Base-by-base conservation (phyloP, 768 basidiomycete genomes). In the Panaeolus papilionaceus region DNA sequence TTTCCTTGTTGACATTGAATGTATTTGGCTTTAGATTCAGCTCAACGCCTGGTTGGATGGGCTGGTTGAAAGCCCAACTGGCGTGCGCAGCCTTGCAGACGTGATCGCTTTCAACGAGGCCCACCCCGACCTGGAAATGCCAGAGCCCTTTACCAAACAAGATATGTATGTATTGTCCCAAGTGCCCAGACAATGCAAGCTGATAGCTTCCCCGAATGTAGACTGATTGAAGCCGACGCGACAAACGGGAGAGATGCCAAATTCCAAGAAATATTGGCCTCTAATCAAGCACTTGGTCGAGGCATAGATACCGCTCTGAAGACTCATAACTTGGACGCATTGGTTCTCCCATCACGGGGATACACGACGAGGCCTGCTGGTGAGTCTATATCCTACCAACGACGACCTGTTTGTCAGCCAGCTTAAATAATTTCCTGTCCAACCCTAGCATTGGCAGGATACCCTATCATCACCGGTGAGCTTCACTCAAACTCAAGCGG, bases 391-490 rank as follows among this genome's bases (percentile, higher is more conserved):
- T 20, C 9, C 20, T 9, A 5, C 33, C 33, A 5, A 33, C 33
- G 33, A 33, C 33, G 33, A 5, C 33, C 33, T 33, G 3, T 3
- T 33, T 33, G 33, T 33, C 33, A 5, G 33, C 2, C 33, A 33
- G 5, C 33, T 33, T 14, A 10, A 5, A 40, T 20, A 47, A 5
- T 39, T n/a, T 40, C 45, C 73, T 67, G 14, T 26, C 7, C 45
- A 51, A 67, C 11, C 4, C 65, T 78, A 77, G 89, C 88, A 4
- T 84, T 90, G 64, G 86, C 87, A 4, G 90, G 89, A 8, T 90
- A 89, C 69, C 89, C 90, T 1, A 86, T 90, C 63, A 79, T 90
- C 54, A 89, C 89, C 26, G 88, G 89, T 86, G 51, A 71, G 20
- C 2, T 16, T 7, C 14, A 12, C 33, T 47, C 18, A 45, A 18